Conservation (phyloP, 139 green algal genomes). For the Desmodesmus armatus region DNA sequence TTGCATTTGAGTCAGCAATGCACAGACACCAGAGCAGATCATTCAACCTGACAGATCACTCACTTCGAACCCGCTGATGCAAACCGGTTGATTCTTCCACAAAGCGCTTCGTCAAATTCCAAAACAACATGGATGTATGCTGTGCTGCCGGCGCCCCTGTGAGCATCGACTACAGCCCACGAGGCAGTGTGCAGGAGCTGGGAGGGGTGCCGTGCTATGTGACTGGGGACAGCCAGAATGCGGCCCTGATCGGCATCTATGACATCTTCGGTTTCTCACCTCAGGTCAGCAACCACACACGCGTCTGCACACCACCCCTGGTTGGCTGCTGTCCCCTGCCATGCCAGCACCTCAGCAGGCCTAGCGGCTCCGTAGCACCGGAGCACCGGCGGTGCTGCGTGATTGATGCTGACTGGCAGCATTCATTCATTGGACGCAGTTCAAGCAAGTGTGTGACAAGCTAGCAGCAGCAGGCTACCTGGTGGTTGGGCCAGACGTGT, state of each 20-base stretch:
- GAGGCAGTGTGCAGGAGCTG: slow-evolving; percentile 21
- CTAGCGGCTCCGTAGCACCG: background rate
- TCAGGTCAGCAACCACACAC: no score
- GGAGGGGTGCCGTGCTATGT: slow-evolving; percentile 11
- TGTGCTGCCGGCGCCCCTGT: slow-evolving; percentile 40
- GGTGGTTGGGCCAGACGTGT: slow-evolving; percentile 38
- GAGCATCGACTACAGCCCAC: slow-evolving; percentile 17
- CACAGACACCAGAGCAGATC: no score
- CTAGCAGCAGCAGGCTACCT: slow-evolving; percentile 20
- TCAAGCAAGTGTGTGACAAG: slow-evolving; percentile 36
- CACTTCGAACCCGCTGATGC: no score
- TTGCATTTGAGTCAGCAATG: no score
- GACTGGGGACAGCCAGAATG: background rate
- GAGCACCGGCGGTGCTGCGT: no score
- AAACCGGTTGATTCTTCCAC: no score
- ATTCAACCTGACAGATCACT: no score
- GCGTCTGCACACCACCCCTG: no score
- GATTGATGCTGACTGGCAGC: no score
- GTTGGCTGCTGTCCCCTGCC: background rate
- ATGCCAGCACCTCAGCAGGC: no score
- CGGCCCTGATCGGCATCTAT: slow-evolving; percentile 30
- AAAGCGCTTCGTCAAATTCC: no score
- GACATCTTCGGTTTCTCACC: slow-evolving; percentile 40
- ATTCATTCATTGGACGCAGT: slow-evolving; percentile 27
- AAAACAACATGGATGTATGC: slow-evolving; percentile 17